A percentile compares a stretch with the other conserved stretches of the same genome.
Conservation (phyloP, 2,329 filamentous ascomycete genomes). For the Aspergillus calidoustus region DNA sequence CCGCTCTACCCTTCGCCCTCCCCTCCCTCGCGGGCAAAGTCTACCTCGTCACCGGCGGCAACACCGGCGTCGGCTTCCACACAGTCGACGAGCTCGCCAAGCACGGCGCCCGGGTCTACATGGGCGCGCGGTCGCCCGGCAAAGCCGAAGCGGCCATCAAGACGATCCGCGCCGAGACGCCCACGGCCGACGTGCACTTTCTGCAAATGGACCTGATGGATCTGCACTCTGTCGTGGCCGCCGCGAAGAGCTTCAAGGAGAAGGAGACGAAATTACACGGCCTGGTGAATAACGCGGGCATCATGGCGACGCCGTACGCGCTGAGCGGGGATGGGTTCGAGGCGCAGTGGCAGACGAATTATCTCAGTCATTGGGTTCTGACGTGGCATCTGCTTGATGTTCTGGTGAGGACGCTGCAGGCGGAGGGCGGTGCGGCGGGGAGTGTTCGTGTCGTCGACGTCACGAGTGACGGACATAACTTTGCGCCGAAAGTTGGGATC, state of each 20-base stretch:
- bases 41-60: neutral
- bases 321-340: neutral
- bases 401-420: neutral
- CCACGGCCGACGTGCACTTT: neutral
- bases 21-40: neutral
- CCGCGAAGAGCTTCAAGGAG: no score
- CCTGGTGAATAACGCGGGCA: constrained; percentile 1
- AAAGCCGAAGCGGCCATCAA: neutral
- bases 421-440: neutral
- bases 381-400: constrained; percentile 1
- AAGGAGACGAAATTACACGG: neutral
- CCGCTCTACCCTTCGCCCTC: constrained; percentile 1
- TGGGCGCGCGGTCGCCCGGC: neutral
- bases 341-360: constrained; percentile 7
- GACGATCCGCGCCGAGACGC: neutral
- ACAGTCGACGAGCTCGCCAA: neutral
- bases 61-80: neutral
- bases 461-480: constrained; percentile 1
- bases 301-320: constrained; percentile 2
- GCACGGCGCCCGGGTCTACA: neutral
- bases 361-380: neutral
- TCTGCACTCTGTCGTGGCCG: neutral
- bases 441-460: neutral
- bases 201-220: constrained; percentile 1
- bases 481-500: constrained; percentile 2